Evolutionary conservation across 192 early-diverging fungal species (phyloP).

Genomic region (Helicostylum pulchrum): DNA sequence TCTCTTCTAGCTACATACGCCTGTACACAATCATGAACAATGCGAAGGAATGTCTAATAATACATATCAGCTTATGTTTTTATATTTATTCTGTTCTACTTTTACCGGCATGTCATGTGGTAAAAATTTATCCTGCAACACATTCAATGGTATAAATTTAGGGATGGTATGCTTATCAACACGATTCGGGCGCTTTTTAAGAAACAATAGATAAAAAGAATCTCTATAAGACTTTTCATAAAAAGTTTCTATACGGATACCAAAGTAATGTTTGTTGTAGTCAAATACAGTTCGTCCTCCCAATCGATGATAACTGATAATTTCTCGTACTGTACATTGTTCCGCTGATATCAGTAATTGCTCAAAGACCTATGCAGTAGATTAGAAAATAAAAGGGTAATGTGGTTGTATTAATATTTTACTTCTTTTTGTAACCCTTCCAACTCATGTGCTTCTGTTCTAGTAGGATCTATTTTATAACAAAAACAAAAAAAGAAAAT

Average conservation of each 20-base stretch:
- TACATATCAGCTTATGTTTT: not conserved
- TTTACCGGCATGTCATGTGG: conserved; percentile 44
- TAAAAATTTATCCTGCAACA: conserved; percentile 36
- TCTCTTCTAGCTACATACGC: conserved; percentile 32
- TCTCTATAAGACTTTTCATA: conserved; percentile 42
- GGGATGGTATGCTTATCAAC: conserved; percentile 50
- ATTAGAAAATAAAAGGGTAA: not conserved
- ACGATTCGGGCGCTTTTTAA: not conserved
- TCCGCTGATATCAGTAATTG: conserved; percentile 12
- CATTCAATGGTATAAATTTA: conserved; percentile 41
- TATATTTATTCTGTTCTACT: not conserved
- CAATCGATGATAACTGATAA: conserved; percentile 32
- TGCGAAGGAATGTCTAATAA: conserved; percentile 26
- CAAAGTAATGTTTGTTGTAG: conserved; percentile 30
- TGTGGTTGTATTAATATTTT: not conserved
- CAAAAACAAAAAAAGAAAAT: not conserved
- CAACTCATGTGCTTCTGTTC: conserved; percentile 9
- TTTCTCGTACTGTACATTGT: conserved; percentile 21
- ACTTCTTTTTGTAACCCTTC: conserved; percentile 21
- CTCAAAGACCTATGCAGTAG: conserved; percentile 4
- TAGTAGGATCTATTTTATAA: conserved; percentile 10
- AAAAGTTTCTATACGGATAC: conserved; percentile 51
- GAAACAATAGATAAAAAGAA: conserved; percentile 47
- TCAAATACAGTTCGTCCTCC: conserved; percentile 35
- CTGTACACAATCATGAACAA: conserved; percentile 25